Percentiles rank a stretch among this genome's conserved stretches.
Conservation (phyloP, 2,329 filamentous ascomycete genomes). For the Colletotrichum sansevieriae region DNA sequence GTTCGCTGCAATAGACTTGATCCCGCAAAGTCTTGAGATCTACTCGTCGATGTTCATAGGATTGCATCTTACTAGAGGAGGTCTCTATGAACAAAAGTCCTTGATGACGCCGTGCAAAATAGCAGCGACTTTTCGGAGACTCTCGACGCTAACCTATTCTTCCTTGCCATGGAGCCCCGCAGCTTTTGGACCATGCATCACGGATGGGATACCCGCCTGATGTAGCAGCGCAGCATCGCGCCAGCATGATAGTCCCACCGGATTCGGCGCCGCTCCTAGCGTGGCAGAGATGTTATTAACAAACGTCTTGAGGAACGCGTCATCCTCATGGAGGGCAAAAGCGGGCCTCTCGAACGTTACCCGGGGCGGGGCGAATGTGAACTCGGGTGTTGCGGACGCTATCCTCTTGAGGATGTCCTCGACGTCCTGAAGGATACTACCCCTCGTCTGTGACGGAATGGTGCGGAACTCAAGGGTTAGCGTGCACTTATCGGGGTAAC, state of each 20-base stretch:
- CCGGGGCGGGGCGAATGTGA: slow-evolving; percentile 54
- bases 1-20: too few species aligned
- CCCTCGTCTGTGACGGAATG: slow-evolving; percentile 56
- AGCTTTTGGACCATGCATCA: slow-evolving; percentile 62
- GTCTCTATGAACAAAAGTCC: slow-evolving; percentile 47
- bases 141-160: slow-evolving; percentile 63
- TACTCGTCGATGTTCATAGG: too few species aligned
- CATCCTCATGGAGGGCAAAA: slow-evolving; percentile 52
- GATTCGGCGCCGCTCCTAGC: slow-evolving; percentile 45
- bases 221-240: slow-evolving; percentile 64
- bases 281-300: slow-evolving; percentile 27
- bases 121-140: slow-evolving; percentile 52
- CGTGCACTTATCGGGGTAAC: slow-evolving; percentile 63
- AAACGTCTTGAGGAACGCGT: slow-evolving; percentile 40
- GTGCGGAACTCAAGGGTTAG: slow-evolving; percentile 64
- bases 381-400: slow-evolving; percentile 49
- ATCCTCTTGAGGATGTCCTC: slow-evolving; percentile 52
- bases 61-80: neutral
- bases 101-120: slow-evolving; percentile 46
- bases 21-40: too few species aligned
- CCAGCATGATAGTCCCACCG: slow-evolving; percentile 58
- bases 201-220: slow-evolving; percentile 57
- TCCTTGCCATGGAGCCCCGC: slow-evolving; percentile 64
- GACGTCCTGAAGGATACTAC: slow-evolving; percentile 54
- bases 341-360: slow-evolving; percentile 58